phyloP scores from a whole-genome alignment of 768 basidiomycete genomes.

The Heimioporus sp. region DNA sequence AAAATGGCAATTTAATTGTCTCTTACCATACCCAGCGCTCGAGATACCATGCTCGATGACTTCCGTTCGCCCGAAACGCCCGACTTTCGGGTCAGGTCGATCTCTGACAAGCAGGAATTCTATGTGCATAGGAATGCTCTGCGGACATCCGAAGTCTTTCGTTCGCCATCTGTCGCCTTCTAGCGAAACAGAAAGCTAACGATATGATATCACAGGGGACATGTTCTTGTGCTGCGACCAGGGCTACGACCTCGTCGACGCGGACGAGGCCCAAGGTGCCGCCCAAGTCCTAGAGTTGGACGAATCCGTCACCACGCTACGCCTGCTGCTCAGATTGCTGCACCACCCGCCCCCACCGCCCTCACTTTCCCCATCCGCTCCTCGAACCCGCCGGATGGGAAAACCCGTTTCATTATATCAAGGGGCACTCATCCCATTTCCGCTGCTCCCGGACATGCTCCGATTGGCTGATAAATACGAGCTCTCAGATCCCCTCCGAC shows the following conservation, averaged over 20 bases:
- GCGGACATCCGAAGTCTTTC: constrained; percentile 58
- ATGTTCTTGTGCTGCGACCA: constrained; percentile 66
- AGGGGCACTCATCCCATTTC: constrained; percentile 58
- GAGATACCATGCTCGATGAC: constrained; percentile 9
- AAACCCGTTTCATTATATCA: constrained; percentile 31
- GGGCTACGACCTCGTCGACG: constrained; percentile 7
- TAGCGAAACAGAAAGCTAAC: constrained; percentile 4
- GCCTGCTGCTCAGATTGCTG: constrained; percentile 53
- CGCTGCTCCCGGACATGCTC: constrained; percentile 57
- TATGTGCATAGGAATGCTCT: constrained; percentile 49
- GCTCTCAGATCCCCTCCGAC: constrained; percentile 44
- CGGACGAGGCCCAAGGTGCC: constrained; percentile 17
- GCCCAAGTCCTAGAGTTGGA: constrained; percentile 48
- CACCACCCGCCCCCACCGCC: constrained; percentile 55
- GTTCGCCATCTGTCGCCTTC: constrained; percentile 38
- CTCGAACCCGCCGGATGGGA: constrained; percentile 28
- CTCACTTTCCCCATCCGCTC: constrained; percentile 24
- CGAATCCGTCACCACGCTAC: constrained; percentile 48
- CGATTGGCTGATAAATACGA: constrained; percentile 66
- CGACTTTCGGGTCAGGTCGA: constrained; percentile 56
- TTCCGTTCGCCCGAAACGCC: constrained; percentile 40
- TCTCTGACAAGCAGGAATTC: constrained; percentile 50
- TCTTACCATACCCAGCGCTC: too few species aligned
- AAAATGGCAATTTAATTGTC: not conserved
- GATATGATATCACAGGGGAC: constrained; percentile 41